Evolutionary conservation across 2,329 filamentous ascomycete species (phyloP), one percentile per base, ranked within the genome.

Genomic region (Alternaria panax): DNA sequence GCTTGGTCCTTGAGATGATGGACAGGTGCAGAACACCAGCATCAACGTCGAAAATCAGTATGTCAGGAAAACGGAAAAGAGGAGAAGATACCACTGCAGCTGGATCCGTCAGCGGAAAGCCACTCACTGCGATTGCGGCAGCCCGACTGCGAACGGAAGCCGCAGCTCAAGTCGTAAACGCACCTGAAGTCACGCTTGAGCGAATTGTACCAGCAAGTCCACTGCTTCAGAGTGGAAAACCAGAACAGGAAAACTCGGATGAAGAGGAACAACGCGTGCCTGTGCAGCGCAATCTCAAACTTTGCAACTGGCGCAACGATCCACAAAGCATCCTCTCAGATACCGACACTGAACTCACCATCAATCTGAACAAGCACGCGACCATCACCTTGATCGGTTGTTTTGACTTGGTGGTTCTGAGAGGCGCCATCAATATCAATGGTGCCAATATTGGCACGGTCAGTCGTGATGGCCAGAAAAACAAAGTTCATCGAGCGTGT

Each of bases 351-450:
- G 65, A 75, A 24, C 60, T 78, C 8, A 71, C 64, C 24, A 62
- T 75, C 46, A 66, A 61, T 11, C 54, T 77, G 36, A 63, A 70
- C 22, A 75, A 75, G 28, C 75, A 73, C 30, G 47, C 80, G 7
- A 79, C 71, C 7, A 72, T 79, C 32, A 71, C 76, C 2, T 70
- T 79, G 18, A 61, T 92, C 11, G 92, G 92, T 1, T 88, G 86
- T 68, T 95, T 88, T 74, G 86, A 88, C 16, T 73, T 94, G 28
- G 81, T 80, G 12, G 83, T 94, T 0, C 69, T 80, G 8, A 82
- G 81, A 52, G 92, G 92, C 2, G 82, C 87, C 42, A 80, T 90
- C 24, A 88, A 86, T 1, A 75, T 94, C 25, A 84, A 87, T 14
- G 90, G 91, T 16, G 87, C 90, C 7, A 85, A 83, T 7, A 73